Evolutionary conservation across 1,284 basidiomycete genomes (phyloP).

Genomic region (Ceratobasidium papillatum): DNA sequence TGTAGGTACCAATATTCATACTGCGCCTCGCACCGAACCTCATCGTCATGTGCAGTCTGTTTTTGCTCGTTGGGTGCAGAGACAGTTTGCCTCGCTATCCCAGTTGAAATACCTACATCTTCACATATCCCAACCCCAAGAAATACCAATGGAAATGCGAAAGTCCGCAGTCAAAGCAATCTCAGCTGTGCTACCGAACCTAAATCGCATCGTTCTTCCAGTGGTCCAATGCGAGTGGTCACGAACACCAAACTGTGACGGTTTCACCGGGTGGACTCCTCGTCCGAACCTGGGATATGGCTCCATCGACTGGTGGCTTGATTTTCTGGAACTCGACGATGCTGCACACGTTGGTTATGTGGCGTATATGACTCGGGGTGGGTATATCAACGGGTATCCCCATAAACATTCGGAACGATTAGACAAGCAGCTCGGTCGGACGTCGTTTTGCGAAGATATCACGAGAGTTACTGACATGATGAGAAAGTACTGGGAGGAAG

Average conservation of each 20-base stretch:
- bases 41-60: background rate
- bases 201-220: conserved; percentile 3
- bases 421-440: background rate
- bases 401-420: background rate
- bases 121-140: background rate
- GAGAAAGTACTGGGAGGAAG: background rate
- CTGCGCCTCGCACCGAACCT: background rate
- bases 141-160: background rate
- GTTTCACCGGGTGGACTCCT: conserved; percentile 17
- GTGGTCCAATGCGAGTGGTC: conserved; percentile 1
- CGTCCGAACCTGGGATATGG: background rate
- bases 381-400: background rate
- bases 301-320: conserved; percentile 18
- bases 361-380: background rate
- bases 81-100: background rate
- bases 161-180: background rate
- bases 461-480: background rate
- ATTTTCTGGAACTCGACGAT: conserved; percentile 6
- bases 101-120: conserved; percentile 5
- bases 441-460: conserved; percentile 6
- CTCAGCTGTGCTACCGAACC: background rate
- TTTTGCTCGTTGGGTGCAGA: background rate
- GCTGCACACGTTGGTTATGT: background rate
- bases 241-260: background rate
- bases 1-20: background rate